Evolutionary conservation across 164 flowering plant species (phyloP), one percentile per base, ranked within the genome.

Genomic region (Piper longum): DNA sequence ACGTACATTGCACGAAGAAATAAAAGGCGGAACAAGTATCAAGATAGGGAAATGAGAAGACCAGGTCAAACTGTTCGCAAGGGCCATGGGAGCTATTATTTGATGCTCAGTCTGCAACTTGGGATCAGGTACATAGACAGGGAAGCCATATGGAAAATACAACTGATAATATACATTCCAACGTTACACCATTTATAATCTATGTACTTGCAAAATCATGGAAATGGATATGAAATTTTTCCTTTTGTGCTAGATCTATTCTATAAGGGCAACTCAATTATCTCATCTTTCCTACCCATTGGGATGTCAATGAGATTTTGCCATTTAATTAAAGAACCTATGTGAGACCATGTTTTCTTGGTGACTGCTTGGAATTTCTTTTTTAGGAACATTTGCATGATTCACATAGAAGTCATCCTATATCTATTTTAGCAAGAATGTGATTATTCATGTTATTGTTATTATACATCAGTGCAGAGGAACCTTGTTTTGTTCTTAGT

Each of bases 41-140:
- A 56, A 64, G 74, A 65, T 36, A 79, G 77, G 57, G 80, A 81
- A 71, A 70, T 62, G 17, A 79, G 74, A 65, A 75, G 61, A 57
- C 76, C 81, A 5, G 85, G 87, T 59, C 69, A 82, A 65, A 75
- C 75, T 65, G 70, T 82, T 60, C 73, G 76, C 61, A 72, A 74
- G 70, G 80, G 85, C 68, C 80, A 73, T 56, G 77, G 69, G 69
- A 87, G 87, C 79, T 82, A 81, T 68, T 79, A 81, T 76, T 69
- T 92, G 61, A 86, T 77, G 95, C 97, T 89, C 63, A 88, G 80
- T 72, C 80, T 92, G 78, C 97, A 92, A 71, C 91, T 88, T 75
- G 98, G 98, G 64, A 92, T 92, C 77, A 88, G 98, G 98, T 88
- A 80, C 65, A 62, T 59, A 48, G 52, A 8, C 0, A 48, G 9